Conservation (phyloP, 176 grass and related monocot genomes). For the Carex myosuroides region DNA sequence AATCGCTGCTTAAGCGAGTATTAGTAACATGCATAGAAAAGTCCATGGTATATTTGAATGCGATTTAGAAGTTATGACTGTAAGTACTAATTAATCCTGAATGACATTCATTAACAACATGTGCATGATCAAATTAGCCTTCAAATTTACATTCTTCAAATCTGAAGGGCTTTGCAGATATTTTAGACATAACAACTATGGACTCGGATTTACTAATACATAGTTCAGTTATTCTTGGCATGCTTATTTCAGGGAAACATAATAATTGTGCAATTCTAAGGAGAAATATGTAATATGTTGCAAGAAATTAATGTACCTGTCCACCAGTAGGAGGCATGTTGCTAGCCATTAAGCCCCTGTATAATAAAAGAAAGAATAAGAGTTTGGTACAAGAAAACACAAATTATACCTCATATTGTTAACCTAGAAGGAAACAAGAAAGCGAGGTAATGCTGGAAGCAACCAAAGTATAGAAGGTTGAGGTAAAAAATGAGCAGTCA, state of each 20-base stretch:
- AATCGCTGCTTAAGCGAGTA: background rate
- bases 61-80: background rate
- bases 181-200: background rate
- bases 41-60: background rate
- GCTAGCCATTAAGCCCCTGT: slow-evolving; percentile 46
- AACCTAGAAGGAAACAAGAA: background rate
- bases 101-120: too few relatives aligned
- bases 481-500: background rate
- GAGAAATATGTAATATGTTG: background rate
- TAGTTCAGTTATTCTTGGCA: background rate
- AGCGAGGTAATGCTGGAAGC: background rate
- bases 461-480: background rate
- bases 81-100: background rate
- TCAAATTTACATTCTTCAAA: background rate
- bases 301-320: slow-evolving; percentile 26
- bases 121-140: background rate
- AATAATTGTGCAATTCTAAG: background rate
- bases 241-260: background rate
- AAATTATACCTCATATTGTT: background rate
- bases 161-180: background rate
- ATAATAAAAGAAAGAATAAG: slow-evolving; percentile 19
- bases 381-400: background rate
- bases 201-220: background rate
- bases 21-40: background rate
- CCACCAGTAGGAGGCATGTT: slow-evolving; percentile 55